These are phyloP conservation scores for Fusarium miscanthi DNA, from an alignment of 2,329 filamentous ascomycete species.

Conservation along the genomic window DNA sequence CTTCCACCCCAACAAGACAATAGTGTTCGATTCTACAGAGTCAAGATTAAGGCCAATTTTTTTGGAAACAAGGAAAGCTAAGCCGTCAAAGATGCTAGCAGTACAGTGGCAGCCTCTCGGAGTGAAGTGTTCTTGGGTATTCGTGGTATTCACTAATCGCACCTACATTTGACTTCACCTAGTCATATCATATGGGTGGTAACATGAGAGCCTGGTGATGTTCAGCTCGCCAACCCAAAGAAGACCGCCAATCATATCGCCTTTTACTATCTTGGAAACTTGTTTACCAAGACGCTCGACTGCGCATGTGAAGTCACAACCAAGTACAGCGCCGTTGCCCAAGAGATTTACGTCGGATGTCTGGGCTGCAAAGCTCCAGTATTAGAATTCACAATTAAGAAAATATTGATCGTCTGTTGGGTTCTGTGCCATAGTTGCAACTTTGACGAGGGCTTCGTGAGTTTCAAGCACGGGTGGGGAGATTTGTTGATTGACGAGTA, in stretches of 20 bases:
- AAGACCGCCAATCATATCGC: constrained; percentile 41
- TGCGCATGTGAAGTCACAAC: constrained; percentile 52
- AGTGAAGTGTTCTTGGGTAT: constrained; percentile 47
- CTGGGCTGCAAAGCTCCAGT: constrained; percentile 42
- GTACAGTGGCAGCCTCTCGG: constrained; percentile 52
- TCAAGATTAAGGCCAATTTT: constrained; percentile 50
- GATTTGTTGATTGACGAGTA: constrained; percentile 27
- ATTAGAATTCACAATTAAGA: too few species aligned
- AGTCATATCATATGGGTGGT: background rate
- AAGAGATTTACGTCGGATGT: constrained; percentile 52
- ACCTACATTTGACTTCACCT: constrained; percentile 49
- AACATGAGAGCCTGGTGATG: too few species aligned
- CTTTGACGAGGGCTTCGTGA: constrained; percentile 42
- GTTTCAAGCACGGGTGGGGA: constrained; percentile 16
- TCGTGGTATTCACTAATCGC: constrained; percentile 54
- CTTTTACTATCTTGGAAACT: constrained; percentile 34
- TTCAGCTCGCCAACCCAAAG: constrained; percentile 46
- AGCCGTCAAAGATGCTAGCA: constrained; percentile 53
- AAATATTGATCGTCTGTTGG: constrained; percentile 39
- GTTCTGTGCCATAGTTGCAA: constrained; percentile 43
- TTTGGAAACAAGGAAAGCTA: constrained; percentile 55
- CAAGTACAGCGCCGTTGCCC: constrained; percentile 51
- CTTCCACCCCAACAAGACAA: constrained; percentile 57
- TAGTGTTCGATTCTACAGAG: constrained; percentile 3
- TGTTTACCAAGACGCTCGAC: constrained; percentile 48